Evolutionary conservation across 768 basidiomycete species (phyloP), one percentile per base, ranked within the genome.

Genomic region (Hydnum rufescens): DNA sequence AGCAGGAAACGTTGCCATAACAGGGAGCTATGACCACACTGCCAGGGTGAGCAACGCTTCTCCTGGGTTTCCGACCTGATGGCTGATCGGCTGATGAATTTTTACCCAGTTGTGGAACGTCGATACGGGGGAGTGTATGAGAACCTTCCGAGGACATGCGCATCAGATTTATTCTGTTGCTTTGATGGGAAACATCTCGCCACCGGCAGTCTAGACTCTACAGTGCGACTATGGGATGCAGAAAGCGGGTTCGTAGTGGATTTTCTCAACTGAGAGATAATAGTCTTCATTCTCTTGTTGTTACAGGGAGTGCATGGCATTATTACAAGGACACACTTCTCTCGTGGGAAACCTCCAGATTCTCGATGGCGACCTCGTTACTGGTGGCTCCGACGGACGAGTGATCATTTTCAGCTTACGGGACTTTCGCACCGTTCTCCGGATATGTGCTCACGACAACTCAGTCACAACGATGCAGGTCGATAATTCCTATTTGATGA

Each of bases 121-220:
- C 4, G 87, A 93, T 58, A 89, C 82, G 0, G 90, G 92, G 2
- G 73, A 80, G 61, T 96, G 90, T 63, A 55, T 93, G 31, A 81
- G 82, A 53, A 74, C 87, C 32, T 74, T 93, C 28, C 59, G 70
- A 5, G 92, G 92, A 0, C 92, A 96, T 63, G 75, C 77, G 51
- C 81, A 84, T 60, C 84, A 89, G 66, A 82, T 95, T 5, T 96
- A 96, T 61, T 76, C 80, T 0, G 83, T 95, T 36, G 86, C 87
- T 92, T 89, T 57, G 87, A 93, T 59, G 90, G 92, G 0, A 66
- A 76, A 18, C 69, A 76, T 8, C 74, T 92, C 49, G 85, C 80
- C 1, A 85, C 85, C 4, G 92, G 89, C 3, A 82, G 82, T n/a
- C 66, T 93, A 57, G 92, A 96, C 60, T 90, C 87, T n/a, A 87